Conservation (phyloP, 345 rosid species). For the Anacardium occidentale region DNA sequence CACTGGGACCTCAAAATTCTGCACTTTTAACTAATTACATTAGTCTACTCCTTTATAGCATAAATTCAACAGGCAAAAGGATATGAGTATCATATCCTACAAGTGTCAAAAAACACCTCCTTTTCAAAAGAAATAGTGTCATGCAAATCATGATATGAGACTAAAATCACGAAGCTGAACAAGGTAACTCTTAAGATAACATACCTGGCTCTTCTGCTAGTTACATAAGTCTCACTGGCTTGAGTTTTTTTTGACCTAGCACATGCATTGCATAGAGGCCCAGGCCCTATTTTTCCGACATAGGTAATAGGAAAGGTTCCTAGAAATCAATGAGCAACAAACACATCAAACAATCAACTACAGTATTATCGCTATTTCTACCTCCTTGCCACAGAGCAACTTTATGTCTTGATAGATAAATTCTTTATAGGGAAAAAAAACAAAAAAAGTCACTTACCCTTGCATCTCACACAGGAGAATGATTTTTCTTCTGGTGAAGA, state of each 20-base stretch:
- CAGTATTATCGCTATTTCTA: constrained; percentile 10
- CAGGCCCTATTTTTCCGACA: constrained; percentile 78
- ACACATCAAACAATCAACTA: constrained; percentile 9
- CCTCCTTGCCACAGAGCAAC: not conserved
- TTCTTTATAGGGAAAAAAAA: not conserved
- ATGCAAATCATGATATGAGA: constrained; percentile 2
- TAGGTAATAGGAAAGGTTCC: constrained; percentile 57
- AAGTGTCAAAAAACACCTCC: not conserved
- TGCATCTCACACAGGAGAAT: constrained; percentile 86
- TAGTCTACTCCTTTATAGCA: no score
- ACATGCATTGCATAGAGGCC: constrained; percentile 75
- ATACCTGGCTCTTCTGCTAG: constrained; percentile 42
- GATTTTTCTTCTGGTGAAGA: constrained; percentile 56
- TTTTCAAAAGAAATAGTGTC: not conserved
- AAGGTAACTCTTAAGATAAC: constrained; percentile 3
- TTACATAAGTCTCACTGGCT: constrained; percentile 31
- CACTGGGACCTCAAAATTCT: not conserved
- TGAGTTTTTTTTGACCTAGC: constrained; percentile 48
- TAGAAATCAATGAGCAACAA: constrained; percentile 28
- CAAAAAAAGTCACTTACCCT: constrained; percentile 42
- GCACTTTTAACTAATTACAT: not conserved
- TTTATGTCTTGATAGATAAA: not conserved
- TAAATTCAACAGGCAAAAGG: no score
- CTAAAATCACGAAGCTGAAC: constrained; percentile 12
- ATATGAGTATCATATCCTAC: not conserved